Conservation (phyloP, 2,329 filamentous ascomycete species). For the Thielaviopsis euricoi region DNA sequence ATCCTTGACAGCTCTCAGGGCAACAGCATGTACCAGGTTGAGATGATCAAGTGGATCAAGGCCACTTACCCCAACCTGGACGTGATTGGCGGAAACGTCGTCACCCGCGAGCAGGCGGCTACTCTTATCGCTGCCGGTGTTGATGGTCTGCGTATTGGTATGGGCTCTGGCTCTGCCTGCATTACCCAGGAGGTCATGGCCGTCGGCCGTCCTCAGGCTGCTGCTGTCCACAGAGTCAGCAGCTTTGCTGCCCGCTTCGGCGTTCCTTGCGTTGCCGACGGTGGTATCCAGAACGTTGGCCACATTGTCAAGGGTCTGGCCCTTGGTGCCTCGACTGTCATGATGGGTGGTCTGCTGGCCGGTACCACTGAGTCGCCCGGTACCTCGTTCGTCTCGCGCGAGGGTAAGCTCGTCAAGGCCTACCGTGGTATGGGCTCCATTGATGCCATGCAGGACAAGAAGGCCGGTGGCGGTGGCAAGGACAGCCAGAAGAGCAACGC, state of each 20-base stretch:
- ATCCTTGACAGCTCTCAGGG: slow-evolving; percentile 93
- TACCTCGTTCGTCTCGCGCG: slow-evolving; percentile 86
- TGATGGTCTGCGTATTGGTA: slow-evolving; percentile 93
- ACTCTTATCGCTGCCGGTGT: slow-evolving; percentile 81
- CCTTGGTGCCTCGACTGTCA: slow-evolving; percentile 84
- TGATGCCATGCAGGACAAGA: slow-evolving; percentile 99
- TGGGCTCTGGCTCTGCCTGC: slow-evolving; percentile 95
- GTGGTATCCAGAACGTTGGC: slow-evolving; percentile 94
- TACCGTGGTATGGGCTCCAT: slow-evolving; percentile 99
- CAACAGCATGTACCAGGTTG: slow-evolving; percentile 96
- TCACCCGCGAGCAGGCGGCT: slow-evolving; percentile 92
- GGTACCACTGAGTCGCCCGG: slow-evolving; percentile 96
- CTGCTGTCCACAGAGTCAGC: slow-evolving; percentile 78
- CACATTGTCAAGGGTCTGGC: slow-evolving; percentile 98
- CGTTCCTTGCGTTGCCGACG: slow-evolving; percentile 94
- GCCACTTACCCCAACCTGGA: slow-evolving; percentile 68
- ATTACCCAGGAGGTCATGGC: slow-evolving; percentile 99
- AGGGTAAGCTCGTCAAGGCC: slow-evolving; percentile 96
- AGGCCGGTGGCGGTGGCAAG: slow-evolving; percentile 60
- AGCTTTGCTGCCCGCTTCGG: slow-evolving; percentile 84
- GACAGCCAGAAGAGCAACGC: slow-evolving; percentile 73
- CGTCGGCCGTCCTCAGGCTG: slow-evolving; percentile 88
- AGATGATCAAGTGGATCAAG: slow-evolving; percentile 97
- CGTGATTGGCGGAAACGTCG: slow-evolving; percentile 96
- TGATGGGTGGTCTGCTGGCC: slow-evolving; percentile 97